Conservation (phyloP, 2,329 filamentous ascomycete species). For the Apiospora marii region DNA sequence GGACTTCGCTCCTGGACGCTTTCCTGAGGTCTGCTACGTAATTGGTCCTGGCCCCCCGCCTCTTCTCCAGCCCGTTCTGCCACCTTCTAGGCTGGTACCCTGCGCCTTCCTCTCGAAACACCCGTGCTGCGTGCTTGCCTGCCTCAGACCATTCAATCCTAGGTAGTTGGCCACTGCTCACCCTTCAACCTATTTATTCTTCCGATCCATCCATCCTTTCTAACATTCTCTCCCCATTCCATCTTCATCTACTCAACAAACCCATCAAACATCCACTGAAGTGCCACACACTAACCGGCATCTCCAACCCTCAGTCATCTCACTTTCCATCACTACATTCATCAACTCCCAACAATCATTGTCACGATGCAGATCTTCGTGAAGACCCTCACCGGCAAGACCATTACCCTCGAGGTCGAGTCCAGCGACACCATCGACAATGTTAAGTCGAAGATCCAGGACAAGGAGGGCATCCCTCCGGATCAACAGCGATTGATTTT, state of each 20-base stretch:
- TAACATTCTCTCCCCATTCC: conserved; percentile 33
- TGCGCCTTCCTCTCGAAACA: conserved; percentile 16
- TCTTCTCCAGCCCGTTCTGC: conserved; percentile 23
- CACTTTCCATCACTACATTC: conserved; percentile 30
- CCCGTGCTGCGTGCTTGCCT: conserved; percentile 42
- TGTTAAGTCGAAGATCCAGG: conserved; percentile 92
- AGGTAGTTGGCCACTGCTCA: neutral
- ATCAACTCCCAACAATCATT: conserved; percentile 43
- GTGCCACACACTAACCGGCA: conserved; percentile 28
- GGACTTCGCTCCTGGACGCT: conserved; percentile 6
- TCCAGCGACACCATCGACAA: conserved; percentile 93
- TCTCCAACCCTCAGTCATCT: conserved; percentile 27
- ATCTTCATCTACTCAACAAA: conserved; percentile 28
- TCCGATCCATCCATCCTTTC: conserved; percentile 28
- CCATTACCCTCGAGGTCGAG: conserved; percentile 91
- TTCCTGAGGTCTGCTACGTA: conserved; percentile 13
- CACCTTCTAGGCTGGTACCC: conserved; percentile 20
- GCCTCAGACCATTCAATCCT: conserved; percentile 17
- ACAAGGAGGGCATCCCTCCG: conserved; percentile 92
- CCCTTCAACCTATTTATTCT: conserved; percentile 35
- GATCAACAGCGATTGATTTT: conserved; percentile 96
- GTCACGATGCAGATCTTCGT: conserved; percentile 81
- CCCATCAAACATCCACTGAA: conserved; percentile 30
- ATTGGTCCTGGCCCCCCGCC: conserved; percentile 26
- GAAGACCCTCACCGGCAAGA: conserved; percentile 90